Evolutionary conservation across 805 yeast species (phyloP), one percentile per base, ranked within the genome.

Genomic region (Candida yuanshanica): DNA sequence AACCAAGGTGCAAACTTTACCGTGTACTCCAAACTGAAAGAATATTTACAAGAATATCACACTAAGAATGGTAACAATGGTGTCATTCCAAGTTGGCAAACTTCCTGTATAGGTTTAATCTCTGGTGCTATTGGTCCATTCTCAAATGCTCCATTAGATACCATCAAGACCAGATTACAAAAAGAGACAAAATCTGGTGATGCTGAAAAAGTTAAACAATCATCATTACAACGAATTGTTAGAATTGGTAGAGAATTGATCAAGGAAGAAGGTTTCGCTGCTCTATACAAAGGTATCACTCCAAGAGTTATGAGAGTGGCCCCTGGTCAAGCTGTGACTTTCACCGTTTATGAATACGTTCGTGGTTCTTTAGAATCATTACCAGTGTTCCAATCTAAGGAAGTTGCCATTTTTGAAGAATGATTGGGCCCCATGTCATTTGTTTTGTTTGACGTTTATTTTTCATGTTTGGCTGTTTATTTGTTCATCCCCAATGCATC

Each of bases 221-320:
- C 84, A 7, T 91, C 93, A 25, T 62, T 87, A 64, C 78, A 76
- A 41, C 78, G 95, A 65, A 89, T 91, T 54, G 65, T 74, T 29
- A 76, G 90, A 62, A 91, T 93, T 56, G 87, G 95, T 45, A 68
- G 69, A 36, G 90, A 82, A 57, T 74, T 91, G 64, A 69, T 90
- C 51, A 81, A 79, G 60, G 95, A 88, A 69, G 96, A 89, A 67
- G 99, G 99, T 52, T 69, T 80, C 51, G 72, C 75, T 41, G 95
- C 96, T 33, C 75, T 91, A 62, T 91, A 91, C 72, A 87, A 91
- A 62, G 99, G 99, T 69, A 91, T 91, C 60, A 89, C 97, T 20
- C 99, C 99, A 54, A 83, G 99, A 70, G 91, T 91, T 53, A 90
- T 91, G 95, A 83, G 99, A 69, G 99, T 91, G 39, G 99, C 99